Evolutionary conservation across 2,329 filamentous ascomycete genomes (phyloP).

Genomic region (Trichoderma oligosporum): DNA sequence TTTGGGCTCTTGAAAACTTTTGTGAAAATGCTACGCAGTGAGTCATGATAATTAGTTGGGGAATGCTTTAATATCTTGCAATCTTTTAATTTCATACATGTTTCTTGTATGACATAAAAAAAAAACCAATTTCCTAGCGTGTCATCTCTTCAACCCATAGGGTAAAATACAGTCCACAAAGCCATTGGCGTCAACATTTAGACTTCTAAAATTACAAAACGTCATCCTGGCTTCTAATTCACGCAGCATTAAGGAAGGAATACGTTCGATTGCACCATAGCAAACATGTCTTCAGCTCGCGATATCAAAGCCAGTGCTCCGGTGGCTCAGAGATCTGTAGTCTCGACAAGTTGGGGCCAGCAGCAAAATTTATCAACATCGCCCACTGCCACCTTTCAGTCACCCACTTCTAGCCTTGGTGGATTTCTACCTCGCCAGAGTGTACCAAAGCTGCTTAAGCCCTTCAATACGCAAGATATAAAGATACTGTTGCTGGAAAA

Average conservation of each 20-base stretch:
- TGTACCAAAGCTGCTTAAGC: slow-evolving; percentile 75
- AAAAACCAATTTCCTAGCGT: neutral
- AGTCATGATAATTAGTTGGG: neutral
- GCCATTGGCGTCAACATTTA: neutral
- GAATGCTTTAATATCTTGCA: neutral
- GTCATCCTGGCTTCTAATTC: too few relatives aligned
- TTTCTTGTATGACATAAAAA: neutral
- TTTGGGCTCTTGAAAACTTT: neutral
- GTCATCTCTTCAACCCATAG: neutral
- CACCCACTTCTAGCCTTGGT: slow-evolving; percentile 62
- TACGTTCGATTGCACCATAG: neutral
- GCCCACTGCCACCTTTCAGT: slow-evolving; percentile 70
- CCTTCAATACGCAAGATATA: slow-evolving; percentile 92
- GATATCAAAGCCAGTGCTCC: slow-evolving; percentile 44
- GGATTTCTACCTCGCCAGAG: slow-evolving; percentile 39
- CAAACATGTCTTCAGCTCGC: slow-evolving; percentile 41
- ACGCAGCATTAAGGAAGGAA: neutral
- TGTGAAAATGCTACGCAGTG: neutral
- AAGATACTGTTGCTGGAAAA: slow-evolving; percentile 96
- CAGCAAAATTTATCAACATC: slow-evolving; percentile 61
- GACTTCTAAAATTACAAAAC: neutral
- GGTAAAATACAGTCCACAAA: neutral
- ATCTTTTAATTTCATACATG: neutral
- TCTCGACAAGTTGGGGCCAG: slow-evolving; percentile 56
- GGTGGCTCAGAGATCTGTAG: slow-evolving; percentile 38